Evolutionary conservation across 164 flowering plant species (phyloP), one percentile per base, ranked within the genome.

Genomic region (Chimonanthus salicifolius): DNA sequence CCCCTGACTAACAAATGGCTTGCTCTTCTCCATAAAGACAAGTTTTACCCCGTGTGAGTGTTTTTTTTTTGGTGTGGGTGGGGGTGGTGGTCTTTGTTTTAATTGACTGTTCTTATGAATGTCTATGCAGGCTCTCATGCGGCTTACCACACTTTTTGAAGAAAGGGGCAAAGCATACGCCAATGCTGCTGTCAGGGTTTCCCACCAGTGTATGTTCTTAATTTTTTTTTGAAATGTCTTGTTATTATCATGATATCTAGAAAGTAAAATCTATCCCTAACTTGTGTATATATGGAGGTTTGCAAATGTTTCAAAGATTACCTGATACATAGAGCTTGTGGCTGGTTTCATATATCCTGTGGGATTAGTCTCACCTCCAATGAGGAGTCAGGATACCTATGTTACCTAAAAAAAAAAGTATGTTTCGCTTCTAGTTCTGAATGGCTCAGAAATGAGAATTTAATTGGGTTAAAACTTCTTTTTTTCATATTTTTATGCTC

Each of bases 111-210:
- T 51, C 62, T 15, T 44, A 10, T 49, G 46, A 7, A 50, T 62
- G 63, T 47, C 20, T 58, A 33, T 74, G 16, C 82, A 92, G 98
- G 83, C 98, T 64, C 85, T 84, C 44, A 76, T 58, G 74, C 88
- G 94, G 47, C 78, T 95, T 51, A 84, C 88, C 15, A 70, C 72
- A 64, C 88, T 92, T 71, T 82, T 80, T 47, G 86, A 88, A 75
- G 90, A 88, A 77, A 87, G 99, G 70, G 84, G 86, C 69, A 89
- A 89, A 81, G 80, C 85, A 47, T 92, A 95, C 83, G 87, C 90
- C 18, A 86, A 88, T 70, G 96, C 99, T 47, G 81, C 80, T 78
- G 88, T 84, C 15, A 87, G 85, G 64, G 97, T 92, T 78, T 90
- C 92, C 66, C 82, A 91, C 64, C 86, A 87, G 82, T 64, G 99